phyloP scores from a whole-genome alignment of 306 rosid species.

The Vigna nakashimae region DNA sequence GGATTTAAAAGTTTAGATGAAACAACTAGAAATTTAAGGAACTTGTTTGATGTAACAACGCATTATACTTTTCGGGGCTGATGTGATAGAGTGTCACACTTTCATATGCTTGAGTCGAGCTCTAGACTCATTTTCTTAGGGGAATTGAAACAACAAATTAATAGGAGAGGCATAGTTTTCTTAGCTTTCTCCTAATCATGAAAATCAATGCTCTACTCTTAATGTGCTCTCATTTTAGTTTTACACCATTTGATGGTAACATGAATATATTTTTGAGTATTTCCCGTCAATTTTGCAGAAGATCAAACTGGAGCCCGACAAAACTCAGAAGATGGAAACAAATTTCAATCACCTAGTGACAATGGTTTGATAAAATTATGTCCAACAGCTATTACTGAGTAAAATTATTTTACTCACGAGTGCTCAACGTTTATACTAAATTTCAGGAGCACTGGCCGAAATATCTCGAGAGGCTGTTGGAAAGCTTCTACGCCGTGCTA shows the following conservation, averaged over 20 bases:
- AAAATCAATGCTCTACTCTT: constrained; percentile 1
- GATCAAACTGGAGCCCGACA: constrained; percentile 35
- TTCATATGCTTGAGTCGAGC: not conserved
- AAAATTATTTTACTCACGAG: constrained; percentile 10
- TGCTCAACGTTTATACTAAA: constrained; percentile 31
- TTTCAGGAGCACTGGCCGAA: constrained; percentile 49
- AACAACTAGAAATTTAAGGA: not conserved
- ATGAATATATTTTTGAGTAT: constrained; percentile 11
- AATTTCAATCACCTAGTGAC: constrained; percentile 35
- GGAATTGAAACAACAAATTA: constrained; percentile 24
- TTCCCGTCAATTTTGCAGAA: constrained; percentile 42
- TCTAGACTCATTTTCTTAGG: not conserved
- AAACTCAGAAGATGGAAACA: constrained; percentile 43
- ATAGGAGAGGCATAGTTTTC: not conserved
- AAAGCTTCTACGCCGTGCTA: constrained; percentile 46
- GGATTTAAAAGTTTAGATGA: not conserved
- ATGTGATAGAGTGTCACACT: not conserved
- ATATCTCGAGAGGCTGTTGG: constrained; percentile 49
- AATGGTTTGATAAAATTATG: constrained; percentile 38
- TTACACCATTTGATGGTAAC: constrained; percentile 22
- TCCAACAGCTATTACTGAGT: not conserved
- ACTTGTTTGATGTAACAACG: not conserved
- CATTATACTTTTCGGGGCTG: not conserved
- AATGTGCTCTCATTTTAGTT: constrained; percentile 21
- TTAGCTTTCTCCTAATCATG: constrained; percentile 3